Conservation (phyloP, 306 rosid genomes). For the Malus orientalis region DNA sequence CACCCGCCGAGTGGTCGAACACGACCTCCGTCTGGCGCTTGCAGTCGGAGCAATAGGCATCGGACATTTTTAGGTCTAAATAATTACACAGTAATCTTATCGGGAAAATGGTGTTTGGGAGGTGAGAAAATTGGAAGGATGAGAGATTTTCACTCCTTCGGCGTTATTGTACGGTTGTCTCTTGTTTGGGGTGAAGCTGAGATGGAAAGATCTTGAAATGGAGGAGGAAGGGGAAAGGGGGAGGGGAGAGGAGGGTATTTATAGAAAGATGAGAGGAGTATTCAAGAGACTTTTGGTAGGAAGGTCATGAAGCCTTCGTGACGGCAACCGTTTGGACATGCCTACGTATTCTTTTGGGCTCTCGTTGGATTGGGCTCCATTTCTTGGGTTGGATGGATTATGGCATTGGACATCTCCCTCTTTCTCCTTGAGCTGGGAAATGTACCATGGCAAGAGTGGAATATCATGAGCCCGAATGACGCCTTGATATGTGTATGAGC, state of each 20-base stretch:
- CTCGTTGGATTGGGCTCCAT: slow-evolving; percentile 14
- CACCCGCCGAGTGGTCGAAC: slow-evolving; percentile 88
- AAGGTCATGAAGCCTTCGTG: slow-evolving; percentile 27
- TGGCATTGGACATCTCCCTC: not conserved
- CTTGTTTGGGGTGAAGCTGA: not conserved
- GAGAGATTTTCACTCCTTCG: not conserved
- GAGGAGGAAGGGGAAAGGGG: no score
- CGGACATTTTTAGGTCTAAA: slow-evolving; percentile 43
- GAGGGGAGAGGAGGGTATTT: slow-evolving; percentile 1
- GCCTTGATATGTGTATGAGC: no score
- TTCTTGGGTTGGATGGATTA: slow-evolving; percentile 12
- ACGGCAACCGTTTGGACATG: not conserved
- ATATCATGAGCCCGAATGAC: no score
- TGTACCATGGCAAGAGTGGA: no score
- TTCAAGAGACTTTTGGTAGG: slow-evolving; percentile 15
- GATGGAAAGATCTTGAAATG: not conserved
- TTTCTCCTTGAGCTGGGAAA: not conserved
- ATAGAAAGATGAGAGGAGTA: slow-evolving; percentile 1
- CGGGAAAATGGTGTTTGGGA: not conserved
- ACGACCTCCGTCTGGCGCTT: slow-evolving; percentile 94
- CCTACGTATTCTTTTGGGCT: not conserved
- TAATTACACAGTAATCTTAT: not conserved
- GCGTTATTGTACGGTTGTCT: not conserved
- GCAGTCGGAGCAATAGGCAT: slow-evolving; percentile 81
- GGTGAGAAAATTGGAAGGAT: not conserved